phyloP scores from a whole-genome alignment of 2,329 filamentous ascomycete species.

The Thielaviopsis populi region DNA sequence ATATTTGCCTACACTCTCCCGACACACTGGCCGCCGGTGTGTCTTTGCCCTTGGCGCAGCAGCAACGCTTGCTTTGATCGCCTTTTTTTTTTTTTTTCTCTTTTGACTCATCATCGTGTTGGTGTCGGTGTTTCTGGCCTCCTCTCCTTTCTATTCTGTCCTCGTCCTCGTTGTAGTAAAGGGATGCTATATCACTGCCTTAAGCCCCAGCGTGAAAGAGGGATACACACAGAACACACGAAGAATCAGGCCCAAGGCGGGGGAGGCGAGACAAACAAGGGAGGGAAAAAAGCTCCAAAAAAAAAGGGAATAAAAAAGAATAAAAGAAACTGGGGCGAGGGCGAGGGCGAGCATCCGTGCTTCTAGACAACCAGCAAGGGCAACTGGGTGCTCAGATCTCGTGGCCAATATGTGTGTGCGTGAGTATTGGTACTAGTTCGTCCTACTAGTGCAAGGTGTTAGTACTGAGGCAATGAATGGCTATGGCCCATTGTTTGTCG shows the following conservation, averaged over 20 bases:
- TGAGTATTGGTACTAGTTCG: not conserved
- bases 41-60: not conserved
- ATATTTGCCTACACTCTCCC: too few species aligned
- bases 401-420: not conserved
- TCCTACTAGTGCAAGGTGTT: not conserved
- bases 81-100: not conserved
- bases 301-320: too few species aligned
- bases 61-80: not conserved
- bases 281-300: not conserved
- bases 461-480: too few species aligned
- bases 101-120: too few species aligned
- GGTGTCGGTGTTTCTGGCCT: too few species aligned
- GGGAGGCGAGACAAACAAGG: not conserved
- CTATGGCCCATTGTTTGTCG: not conserved
- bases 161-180: too few species aligned
- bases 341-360: not conserved
- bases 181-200: too few species aligned
- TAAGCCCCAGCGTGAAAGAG: too few species aligned
- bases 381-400: slow-evolving; percentile 2
- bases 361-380: not conserved
- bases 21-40: not conserved
- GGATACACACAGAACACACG: too few species aligned
- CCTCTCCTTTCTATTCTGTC: not conserved
- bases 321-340: too few species aligned
- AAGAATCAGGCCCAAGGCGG: not conserved